Evolutionary conservation across 2,329 filamentous ascomycete species (phyloP), one percentile per base, ranked within the genome.

Genomic region (Colletotrichum australisinense): DNA sequence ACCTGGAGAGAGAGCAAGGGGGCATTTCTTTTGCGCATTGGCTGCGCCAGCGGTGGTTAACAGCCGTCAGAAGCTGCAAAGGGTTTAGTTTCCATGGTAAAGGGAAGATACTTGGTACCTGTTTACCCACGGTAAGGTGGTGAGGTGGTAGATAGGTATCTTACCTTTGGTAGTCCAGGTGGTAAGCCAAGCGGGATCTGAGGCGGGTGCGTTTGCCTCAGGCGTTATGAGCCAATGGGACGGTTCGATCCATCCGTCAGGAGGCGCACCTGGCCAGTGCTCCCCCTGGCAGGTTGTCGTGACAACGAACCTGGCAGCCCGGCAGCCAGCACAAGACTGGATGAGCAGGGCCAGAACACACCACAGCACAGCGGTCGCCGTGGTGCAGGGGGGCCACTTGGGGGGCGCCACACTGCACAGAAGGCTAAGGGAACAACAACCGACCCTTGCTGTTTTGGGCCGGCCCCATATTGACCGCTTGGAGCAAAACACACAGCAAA

Each of bases 401-500:
- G 7, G 38, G 38, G 38, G 38, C 14, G 38, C 38, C 38, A 42
- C 38, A 42, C 38, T 42, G 38, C 42, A 49, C 42, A 57, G 67
- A 35, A 69, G 53, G 59, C 62, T 49, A 67, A 67, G 55, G 59
- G 38, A 73, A 74, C 66, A 70, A 74, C 73, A 74, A 46, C 62
- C 52, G 22, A 69, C 73, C 71, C 67, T 69, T 62, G 66, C 73
- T 75, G 73, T 75, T 75, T 74, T 74, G 62, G 66, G 73, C 58
- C 70, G 30, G 63, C 38, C 70, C 70, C 66, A 75, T 65, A 67
- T 69, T 74, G 71, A 74, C 69, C 58, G 64, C 73, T 75, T 53
- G 60, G 60, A 58, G 73, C 70, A 63, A 75, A 74, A 73, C 62
- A 75, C 63, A 74, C 60, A 69, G 60, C 55, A 56, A 66, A 66